phyloP scores from a whole-genome alignment of 2,329 filamentous ascomycete species.

The Diaporthe longicolla region DNA sequence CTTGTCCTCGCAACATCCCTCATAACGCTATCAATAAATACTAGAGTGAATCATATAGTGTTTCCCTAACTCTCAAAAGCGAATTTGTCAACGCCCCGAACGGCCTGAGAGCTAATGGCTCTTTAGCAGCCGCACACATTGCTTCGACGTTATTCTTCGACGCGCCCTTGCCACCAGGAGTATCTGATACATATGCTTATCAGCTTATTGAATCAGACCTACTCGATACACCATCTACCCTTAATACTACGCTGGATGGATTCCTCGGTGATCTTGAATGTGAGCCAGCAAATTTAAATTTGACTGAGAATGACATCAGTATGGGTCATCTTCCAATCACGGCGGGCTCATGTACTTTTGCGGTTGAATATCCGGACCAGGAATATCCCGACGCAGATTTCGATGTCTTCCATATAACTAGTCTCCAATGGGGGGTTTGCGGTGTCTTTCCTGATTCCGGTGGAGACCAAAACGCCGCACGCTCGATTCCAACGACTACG shows the following conservation, averaged over 20 bases:
- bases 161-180: background rate
- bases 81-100: background rate
- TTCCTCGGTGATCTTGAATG: background rate
- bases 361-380: background rate
- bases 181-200: conserved; percentile 2
- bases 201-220: conserved; percentile 8
- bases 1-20: background rate
- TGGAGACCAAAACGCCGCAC: too few relatives aligned
- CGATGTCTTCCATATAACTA: too few relatives aligned
- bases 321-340: too few relatives aligned
- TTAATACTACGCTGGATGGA: background rate
- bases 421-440: background rate
- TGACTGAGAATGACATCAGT: too few relatives aligned
- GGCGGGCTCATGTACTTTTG: background rate
- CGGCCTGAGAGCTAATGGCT: background rate
- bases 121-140: background rate
- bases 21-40: background rate
- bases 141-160: background rate
- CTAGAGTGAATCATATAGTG: background rate
- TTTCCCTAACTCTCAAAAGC: background rate
- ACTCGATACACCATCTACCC: background rate
- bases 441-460: background rate
- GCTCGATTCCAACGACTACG: too few relatives aligned
- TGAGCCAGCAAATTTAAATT: background rate
- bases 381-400: too few relatives aligned